Base-by-base conservation (phyloP, 495 filamentous ascomycete species). In the Trypethelium eluteriae region DNA sequence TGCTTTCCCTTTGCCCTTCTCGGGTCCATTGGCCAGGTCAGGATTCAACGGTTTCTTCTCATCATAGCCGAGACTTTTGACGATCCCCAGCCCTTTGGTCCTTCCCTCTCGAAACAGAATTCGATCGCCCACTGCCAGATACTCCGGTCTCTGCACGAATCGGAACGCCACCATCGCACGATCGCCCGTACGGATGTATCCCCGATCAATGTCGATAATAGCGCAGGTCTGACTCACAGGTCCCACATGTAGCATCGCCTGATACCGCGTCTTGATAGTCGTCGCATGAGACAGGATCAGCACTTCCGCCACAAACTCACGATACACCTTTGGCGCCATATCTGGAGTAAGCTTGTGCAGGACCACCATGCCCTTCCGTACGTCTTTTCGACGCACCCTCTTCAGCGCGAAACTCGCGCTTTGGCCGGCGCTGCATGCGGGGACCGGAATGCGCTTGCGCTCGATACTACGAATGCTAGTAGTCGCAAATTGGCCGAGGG, bases 331-430 rank as follows among this genome's bases (percentile, higher is more conserved):
- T 2, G 85, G 81, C 39, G 84, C 79, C 39, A 66, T 32, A 14
- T 68, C 41, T 0, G 70, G 63, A 11, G 71, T 46, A 56, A 69
- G 64, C 62, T 72, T 70, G 18, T 72, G 69, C 49, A 98, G 78
- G 11, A 98, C 93, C 0, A 98, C 94, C 95, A 98, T 98, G 34
- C 94, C 94, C 81, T 98, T 98, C 39, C 95, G 85, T 0, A 98
- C 94, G 74, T 98, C 95, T 78, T 94, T 96, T 34, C 94, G 79
- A 36, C 91, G 83, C 0, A 98, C 83, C 59, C 90, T 84, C 68
- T 93, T 90, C 62, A 98, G 74, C 2, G 94, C 94, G 71, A 98
- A 96, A 3, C 89, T 93, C 2, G 91, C 95, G 38, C 88, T 93
- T 76, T 98, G 94, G 0, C 94, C 94, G 0, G 94, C 94, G 50